Evolutionary conservation across 805 yeast species (phyloP), one percentile per base, ranked within the genome.

Genomic region (Metschnikowia proteae): DNA sequence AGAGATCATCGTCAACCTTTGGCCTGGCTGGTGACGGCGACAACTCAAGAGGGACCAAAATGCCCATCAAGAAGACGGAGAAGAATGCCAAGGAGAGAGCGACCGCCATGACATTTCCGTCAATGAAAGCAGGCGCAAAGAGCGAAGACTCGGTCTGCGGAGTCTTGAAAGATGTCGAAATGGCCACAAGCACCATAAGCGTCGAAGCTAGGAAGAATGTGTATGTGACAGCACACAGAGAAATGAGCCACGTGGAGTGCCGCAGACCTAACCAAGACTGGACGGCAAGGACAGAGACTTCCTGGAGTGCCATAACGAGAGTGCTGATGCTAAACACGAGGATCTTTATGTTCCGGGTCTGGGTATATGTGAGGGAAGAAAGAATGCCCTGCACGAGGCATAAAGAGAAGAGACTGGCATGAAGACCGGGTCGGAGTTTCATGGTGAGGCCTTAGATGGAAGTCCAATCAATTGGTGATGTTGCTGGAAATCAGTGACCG

Each of bases 371-470:
- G 9, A 53, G 45, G 6, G 50, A 31, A 9, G 54, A 40, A 27
- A 55, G 48, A 34, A 49, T 44, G 13, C 49, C 57, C 22, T 53
- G 52, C n/a, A 43, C 43, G 28, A 31, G 44, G 33, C 53, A 46
- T 9, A 48, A 32, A 7, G 49, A 42, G n/a, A 49, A 47, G 9
- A 55, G 54, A 33, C 45, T 35, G 33, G 45, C 32, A 11, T 51
- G 48, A n/a, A 54, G 37, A 9, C 45, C 30, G 25, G 30, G 13
- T 41, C 38, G 38, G 27, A 42, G 10, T 10, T 10, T 32, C 43
- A 40, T 40, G 35, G 6, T 22, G 27, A 27, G 5, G 39, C 5
- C 27, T 9, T 1, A 22, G 38, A 6, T 28, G 6, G 30, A 8
- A 28, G 30, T 28, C 9, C 30, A 28, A 8, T 17, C 17, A 28